These are phyloP conservation scores for Pseudogymnoascus sp. DNA, from an alignment of 2,329 filamentous ascomycete genomes.

Conservation along the genomic window DNA sequence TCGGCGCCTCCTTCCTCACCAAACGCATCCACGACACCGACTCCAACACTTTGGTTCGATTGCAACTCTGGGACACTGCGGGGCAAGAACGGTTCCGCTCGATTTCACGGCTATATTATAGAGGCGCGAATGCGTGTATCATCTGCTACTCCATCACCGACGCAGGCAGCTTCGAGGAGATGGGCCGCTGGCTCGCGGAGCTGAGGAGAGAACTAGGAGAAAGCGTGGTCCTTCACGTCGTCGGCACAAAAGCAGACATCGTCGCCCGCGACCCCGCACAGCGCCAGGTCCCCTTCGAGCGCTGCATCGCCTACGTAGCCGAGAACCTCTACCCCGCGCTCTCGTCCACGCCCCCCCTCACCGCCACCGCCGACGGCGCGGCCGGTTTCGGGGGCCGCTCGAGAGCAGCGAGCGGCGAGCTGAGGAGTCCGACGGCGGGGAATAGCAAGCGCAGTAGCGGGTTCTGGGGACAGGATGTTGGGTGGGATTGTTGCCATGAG, in stretches of 20 bases:
- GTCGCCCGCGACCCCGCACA: constrained; percentile 72
- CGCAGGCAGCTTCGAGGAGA: constrained; percentile 75
- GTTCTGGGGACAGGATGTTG: constrained; percentile 86
- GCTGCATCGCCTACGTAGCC: constrained; percentile 90
- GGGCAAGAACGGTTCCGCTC: constrained; percentile 93
- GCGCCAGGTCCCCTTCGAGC: constrained; percentile 85
- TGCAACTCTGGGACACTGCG: constrained; percentile 95
- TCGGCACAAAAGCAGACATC: constrained; percentile 88
- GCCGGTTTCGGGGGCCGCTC: background rate
- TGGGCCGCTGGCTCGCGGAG: constrained; percentile 85
- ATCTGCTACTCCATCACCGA: constrained; percentile 93
- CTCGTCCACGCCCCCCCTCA: constrained; percentile 58
- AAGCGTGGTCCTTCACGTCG: constrained; percentile 84
- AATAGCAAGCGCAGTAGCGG: constrained; percentile 61
- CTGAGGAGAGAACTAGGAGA: constrained; percentile 66
- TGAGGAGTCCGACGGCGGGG: constrained; percentile 38
- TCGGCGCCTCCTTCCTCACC: constrained; percentile 71
- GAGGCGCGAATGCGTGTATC: constrained; percentile 87
- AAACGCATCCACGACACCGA: constrained; percentile 76
- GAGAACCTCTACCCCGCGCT: constrained; percentile 74
- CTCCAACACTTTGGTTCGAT: constrained; percentile 75
- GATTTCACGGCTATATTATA: constrained; percentile 92
- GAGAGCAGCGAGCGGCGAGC: background rate
- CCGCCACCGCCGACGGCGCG: constrained; percentile 37
- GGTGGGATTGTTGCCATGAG: constrained; percentile 97